Evolutionary conservation across 306 rosid species (phyloP).

Genomic region (Cajanus cajan): DNA sequence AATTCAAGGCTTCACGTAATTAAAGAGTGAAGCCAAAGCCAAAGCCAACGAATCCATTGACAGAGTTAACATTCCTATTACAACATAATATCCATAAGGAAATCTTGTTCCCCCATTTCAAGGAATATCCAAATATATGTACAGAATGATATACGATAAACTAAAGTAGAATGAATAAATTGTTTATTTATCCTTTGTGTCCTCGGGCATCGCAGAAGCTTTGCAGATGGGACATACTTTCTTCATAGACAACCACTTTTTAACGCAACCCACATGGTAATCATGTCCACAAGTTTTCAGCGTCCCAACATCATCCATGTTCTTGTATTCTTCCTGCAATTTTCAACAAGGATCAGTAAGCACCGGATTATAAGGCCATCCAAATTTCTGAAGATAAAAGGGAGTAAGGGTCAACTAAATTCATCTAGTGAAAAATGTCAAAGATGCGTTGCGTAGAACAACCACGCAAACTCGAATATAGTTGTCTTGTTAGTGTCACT

Average conservation of each 20-base stretch:
- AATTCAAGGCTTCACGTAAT: conserved; percentile 41
- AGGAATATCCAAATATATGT: conserved; percentile 40
- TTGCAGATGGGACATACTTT: conserved; percentile 72
- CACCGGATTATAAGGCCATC: background rate
- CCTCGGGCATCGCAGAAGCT: conserved; percentile 48
- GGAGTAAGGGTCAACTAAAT: background rate
- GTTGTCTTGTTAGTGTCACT: background rate
- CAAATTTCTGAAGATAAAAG: background rate
- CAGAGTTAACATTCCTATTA: conserved; percentile 31
- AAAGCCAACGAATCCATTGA: conserved; percentile 46
- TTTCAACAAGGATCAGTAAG: background rate
- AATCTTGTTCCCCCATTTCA: conserved; percentile 35
- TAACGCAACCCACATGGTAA: conserved; percentile 70
- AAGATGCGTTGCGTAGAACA: no score
- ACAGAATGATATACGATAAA: conserved; percentile 35
- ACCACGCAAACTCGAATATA: no score
- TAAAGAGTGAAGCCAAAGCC: conserved; percentile 41
- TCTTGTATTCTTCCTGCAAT: conserved; percentile 69
- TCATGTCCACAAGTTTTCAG: conserved; percentile 64
- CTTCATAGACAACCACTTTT: conserved; percentile 69
- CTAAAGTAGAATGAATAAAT: background rate
- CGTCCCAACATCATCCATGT: conserved; percentile 69
- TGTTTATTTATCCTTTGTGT: conserved; percentile 45
- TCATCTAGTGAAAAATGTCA: background rate
- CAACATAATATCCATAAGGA: conserved; percentile 27